A percentile compares a stretch with the other conserved stretches of the same genome.
These are phyloP conservation scores for Kwoniella sp. DNA, from an alignment of 768 basidiomycete species.

Conservation along the genomic window DNA sequence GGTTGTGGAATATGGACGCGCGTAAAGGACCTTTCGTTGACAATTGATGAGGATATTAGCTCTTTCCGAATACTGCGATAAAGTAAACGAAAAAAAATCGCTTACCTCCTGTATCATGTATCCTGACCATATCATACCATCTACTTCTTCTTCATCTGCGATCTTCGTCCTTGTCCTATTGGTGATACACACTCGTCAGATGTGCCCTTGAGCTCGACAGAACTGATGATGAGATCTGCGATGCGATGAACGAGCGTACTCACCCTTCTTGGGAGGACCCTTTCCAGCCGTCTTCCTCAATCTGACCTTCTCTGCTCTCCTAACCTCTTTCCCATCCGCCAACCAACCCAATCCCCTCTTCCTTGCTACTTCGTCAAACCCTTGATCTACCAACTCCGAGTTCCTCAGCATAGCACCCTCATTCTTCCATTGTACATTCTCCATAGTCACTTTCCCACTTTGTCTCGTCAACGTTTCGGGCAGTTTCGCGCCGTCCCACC, in stretches of 20 bases:
- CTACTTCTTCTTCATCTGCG: conserved; percentile 51
- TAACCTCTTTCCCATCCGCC: conserved; percentile 42
- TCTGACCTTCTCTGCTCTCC: conserved; percentile 37
- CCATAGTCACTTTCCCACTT: conserved; percentile 13
- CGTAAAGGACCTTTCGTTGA: too few species aligned
- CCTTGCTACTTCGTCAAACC: conserved; percentile 18
- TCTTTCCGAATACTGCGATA: too few species aligned
- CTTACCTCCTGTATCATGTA: not conserved
- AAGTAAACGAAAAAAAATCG: not conserved
- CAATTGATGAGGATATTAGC: too few species aligned
- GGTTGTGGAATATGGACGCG: too few species aligned
- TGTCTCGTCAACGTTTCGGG: conserved; percentile 1
- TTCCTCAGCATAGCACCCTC: conserved; percentile 21
- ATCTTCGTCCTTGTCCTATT: conserved; percentile 49
- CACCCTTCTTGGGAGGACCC: conserved; percentile 55
- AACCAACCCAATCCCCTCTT: conserved; percentile 46
- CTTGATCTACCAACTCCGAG: conserved; percentile 19
- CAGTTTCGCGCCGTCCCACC: conserved; percentile 14
- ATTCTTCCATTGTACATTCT: conserved; percentile 19
- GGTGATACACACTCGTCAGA: too few species aligned
- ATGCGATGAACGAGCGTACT: conserved; percentile 32
- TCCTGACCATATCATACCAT: not conserved
- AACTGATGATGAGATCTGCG: conserved; percentile 1
- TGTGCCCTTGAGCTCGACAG: not conserved
- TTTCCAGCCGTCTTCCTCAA: conserved; percentile 38